Base-by-base conservation (phyloP, 345 rosid species). In the Limnanthes douglasii region DNA sequence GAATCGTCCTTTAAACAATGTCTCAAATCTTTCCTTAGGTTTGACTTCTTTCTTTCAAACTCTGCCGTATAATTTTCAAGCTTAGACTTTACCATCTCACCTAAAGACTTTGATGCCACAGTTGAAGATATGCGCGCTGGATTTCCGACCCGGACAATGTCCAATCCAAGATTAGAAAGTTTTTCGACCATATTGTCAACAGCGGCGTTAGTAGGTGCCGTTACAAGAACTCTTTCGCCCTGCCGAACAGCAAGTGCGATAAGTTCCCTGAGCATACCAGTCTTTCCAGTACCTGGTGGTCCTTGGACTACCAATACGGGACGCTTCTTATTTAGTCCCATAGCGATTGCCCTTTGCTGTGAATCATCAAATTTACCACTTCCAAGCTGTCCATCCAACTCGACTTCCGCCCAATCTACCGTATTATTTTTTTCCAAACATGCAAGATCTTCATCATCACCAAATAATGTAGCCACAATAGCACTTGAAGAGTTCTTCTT, bases 261-360 rank as follows among this genome's bases (percentile, higher is more conserved):
- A 30, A 79, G 57, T 60, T 86, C 97, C 48, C 65, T 83, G 16
- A 88, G 95, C 72, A 88, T 53, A 56, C 73, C 78, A 24, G 97
- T 73, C 74, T 88, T 88, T 27, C 97, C 95, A 8, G 95, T 76
- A 39, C 97, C 97, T 27, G 97, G 97, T 38, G 97, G 97, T 36
- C 97, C 97, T 62, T 83, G 90, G 40, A 88, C 63, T 60, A 76
- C 53, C 75, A 79, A 37, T 22, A 79, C 26, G 15, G 95, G 95
- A 2, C 75, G 60, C 46, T 77, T 79, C 66, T 73, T 76, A 65
- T 83, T 83, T 60, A 83, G 61, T 45, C 95, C 95, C 18, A 83
- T 50, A 45, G 75, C 69, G 30, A 79, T 58, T 37, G 90, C 77
- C 49, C 66, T 68, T 50, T 23, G 34, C 61, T 83, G 97, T 7